Evolutionary conservation across 75 land plant genomes (phyloP).

Genomic region (Isoetes taiwanensis): DNA sequence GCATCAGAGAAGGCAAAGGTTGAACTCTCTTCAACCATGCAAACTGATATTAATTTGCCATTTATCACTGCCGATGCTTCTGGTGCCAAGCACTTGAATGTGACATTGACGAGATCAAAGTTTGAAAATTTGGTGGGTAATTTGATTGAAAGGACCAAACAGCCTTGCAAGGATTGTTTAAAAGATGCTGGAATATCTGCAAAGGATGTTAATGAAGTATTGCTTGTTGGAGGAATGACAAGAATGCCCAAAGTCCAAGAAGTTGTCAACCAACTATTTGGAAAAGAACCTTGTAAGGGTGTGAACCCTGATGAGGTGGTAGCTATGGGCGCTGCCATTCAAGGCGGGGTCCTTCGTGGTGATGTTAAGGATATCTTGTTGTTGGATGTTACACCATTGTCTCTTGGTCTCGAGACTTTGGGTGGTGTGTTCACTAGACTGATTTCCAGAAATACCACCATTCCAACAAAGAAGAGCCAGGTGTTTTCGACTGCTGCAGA

Average conservation of each 20-base stretch:
- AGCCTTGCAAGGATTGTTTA: constrained; percentile 55
- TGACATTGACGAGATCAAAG: constrained; percentile 41
- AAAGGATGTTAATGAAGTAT: constrained; percentile 62
- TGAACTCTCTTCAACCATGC: constrained; percentile 57
- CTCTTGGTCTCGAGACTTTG: constrained; percentile 42
- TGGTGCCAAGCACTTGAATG: constrained; percentile 59
- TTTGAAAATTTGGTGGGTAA: constrained; percentile 1
- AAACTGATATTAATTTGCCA: constrained; percentile 58
- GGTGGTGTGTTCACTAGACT: constrained; percentile 68
- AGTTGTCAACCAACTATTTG: constrained; percentile 45
- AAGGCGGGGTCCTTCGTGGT: constrained; percentile 77
- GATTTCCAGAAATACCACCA: constrained; percentile 63
- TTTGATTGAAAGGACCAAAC: constrained; percentile 28
- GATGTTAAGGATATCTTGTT: constrained; percentile 55
- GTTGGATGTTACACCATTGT: constrained; percentile 46
- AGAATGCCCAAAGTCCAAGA: constrained; percentile 70
- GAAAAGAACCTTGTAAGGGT: constrained; percentile 62
- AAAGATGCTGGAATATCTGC: constrained; percentile 56
- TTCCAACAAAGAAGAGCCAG: constrained; percentile 78
- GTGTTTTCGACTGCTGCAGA: constrained; percentile 50
- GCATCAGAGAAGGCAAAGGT: constrained; percentile 13
- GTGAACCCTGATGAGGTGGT: constrained; percentile 72
- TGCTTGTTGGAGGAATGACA: constrained; percentile 73
- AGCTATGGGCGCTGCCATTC: constrained; percentile 72
- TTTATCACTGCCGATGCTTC: constrained; percentile 73